Evolutionary conservation across 148 eudicot genomes (phyloP).

Genomic region (Persicaria maculosa): DNA sequence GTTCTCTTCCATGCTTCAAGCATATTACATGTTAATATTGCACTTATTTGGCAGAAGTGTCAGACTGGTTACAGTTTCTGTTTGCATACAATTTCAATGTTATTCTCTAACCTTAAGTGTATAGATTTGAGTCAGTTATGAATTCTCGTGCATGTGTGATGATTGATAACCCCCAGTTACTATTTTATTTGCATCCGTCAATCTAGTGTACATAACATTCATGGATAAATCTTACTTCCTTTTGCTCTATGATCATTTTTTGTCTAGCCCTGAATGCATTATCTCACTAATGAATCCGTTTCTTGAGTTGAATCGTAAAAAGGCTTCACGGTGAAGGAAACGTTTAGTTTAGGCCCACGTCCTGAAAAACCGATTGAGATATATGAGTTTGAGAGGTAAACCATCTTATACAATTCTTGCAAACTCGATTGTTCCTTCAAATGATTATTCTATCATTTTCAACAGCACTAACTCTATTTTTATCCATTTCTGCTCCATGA

Average conservation of each 20-base stretch:
- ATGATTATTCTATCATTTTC: not conserved
- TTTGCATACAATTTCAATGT: not conserved
- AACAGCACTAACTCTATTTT: constrained; percentile 8
- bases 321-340: constrained; percentile 85
- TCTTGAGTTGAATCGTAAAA: constrained; percentile 20
- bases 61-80: not conserved
- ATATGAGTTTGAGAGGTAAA: constrained; percentile 90
- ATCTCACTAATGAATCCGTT: not conserved
- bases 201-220: not conserved
- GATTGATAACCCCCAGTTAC: not conserved
- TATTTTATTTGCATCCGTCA: not conserved
- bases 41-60: not conserved
- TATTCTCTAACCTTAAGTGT: not conserved
- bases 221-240: not conserved
- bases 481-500: constrained; percentile 9
- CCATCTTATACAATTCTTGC: constrained; percentile 3
- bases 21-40: not conserved
- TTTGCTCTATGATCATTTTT: not conserved
- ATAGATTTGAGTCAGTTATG: not conserved
- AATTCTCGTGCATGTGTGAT: not conserved
- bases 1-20: not conserved
- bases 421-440: not conserved
- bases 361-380: constrained; percentile 92
- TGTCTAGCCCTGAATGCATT: not conserved
- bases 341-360: constrained; percentile 79